Evolutionary conservation across 1,284 basidiomycete genomes (phyloP).

Genomic region (Megacollybia platyphylla): DNA sequence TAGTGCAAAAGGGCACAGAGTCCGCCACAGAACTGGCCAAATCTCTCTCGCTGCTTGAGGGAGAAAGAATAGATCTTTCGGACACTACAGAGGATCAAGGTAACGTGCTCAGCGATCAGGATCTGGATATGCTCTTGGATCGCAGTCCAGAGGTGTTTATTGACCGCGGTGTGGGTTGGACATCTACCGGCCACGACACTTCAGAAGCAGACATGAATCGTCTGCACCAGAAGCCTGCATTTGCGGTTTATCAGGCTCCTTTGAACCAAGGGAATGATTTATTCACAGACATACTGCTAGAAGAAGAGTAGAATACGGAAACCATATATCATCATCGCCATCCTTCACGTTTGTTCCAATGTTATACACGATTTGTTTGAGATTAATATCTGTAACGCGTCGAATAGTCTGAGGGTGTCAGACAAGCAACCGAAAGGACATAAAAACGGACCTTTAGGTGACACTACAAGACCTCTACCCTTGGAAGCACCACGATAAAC

Average conservation of each 20-base stretch:
- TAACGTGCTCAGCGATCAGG: slow-evolving; percentile 70
- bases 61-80: slow-evolving; percentile 77
- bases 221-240: slow-evolving; percentile 44
- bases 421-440: neutral
- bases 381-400: slow-evolving; percentile 69
- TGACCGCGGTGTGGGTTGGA: slow-evolving; percentile 74
- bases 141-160: slow-evolving; percentile 71
- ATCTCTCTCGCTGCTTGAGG: slow-evolving; percentile 71
- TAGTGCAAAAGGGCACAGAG: slow-evolving; percentile 31
- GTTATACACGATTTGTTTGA: neutral
- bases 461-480: slow-evolving; percentile 95
- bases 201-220: slow-evolving; percentile 15
- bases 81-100: slow-evolving; percentile 54
- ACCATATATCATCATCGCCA: no score
- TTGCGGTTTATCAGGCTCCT: slow-evolving; percentile 75
- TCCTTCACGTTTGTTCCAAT: no score
- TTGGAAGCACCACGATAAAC: slow-evolving; percentile 97
- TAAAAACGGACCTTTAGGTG: slow-evolving; percentile 70
- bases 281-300: slow-evolving; percentile 59
- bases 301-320: slow-evolving; percentile 14
- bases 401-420: slow-evolving; percentile 54
- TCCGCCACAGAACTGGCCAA: slow-evolving; percentile 74
- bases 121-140: slow-evolving; percentile 75
- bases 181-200: slow-evolving; percentile 17
- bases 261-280: slow-evolving; percentile 60